Percentiles rank a stretch among this genome's conserved stretches.
Conservation (phyloP, 2,329 filamentous ascomycete genomes). For the Onygenales sp. region DNA sequence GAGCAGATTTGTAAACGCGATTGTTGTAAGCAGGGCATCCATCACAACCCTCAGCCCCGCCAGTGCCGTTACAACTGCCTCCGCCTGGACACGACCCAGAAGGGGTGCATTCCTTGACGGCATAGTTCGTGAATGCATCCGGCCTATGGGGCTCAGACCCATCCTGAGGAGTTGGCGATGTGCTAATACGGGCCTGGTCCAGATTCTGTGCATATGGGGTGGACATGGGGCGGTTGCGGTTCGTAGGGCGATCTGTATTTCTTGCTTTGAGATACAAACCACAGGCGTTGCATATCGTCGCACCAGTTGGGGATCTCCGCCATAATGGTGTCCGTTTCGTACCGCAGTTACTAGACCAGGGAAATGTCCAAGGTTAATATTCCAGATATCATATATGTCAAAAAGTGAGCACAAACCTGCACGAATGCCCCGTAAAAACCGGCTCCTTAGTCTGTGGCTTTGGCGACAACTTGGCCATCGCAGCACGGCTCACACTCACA, state of each 20-base stretch:
- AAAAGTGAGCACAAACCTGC: slow-evolving; percentile 24
- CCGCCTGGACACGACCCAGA: slow-evolving; percentile 91
- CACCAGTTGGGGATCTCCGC: slow-evolving; percentile 84
- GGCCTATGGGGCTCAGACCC: slow-evolving; percentile 22
- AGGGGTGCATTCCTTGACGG: slow-evolving; percentile 24
- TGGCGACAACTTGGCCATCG: slow-evolving; percentile 21
- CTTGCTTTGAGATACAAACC: slow-evolving; percentile 89
- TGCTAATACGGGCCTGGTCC: slow-evolving; percentile 9
- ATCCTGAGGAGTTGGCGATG: slow-evolving; percentile 27
- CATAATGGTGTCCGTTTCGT: slow-evolving; percentile 91
- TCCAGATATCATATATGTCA: not conserved
- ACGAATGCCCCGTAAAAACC: slow-evolving; percentile 31
- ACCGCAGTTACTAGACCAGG: slow-evolving; percentile 67
- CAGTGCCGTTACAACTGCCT: slow-evolving; percentile 90
- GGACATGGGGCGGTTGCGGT: slow-evolving; percentile 65
- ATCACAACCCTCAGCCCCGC: slow-evolving; percentile 86
- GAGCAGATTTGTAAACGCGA: slow-evolving; percentile 73
- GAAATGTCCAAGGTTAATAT: slow-evolving; percentile 6
- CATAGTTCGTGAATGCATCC: slow-evolving; percentile 20
- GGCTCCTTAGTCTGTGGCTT: slow-evolving; percentile 26
- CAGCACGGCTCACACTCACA: not conserved
- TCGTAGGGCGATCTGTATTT: slow-evolving; percentile 83
- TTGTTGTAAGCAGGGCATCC: slow-evolving; percentile 98
- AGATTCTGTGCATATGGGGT: slow-evolving; percentile 9
- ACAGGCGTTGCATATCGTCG: slow-evolving; percentile 96